phyloP scores from a whole-genome alignment of 306 rosid species.

The Mimosa bimucronata region DNA sequence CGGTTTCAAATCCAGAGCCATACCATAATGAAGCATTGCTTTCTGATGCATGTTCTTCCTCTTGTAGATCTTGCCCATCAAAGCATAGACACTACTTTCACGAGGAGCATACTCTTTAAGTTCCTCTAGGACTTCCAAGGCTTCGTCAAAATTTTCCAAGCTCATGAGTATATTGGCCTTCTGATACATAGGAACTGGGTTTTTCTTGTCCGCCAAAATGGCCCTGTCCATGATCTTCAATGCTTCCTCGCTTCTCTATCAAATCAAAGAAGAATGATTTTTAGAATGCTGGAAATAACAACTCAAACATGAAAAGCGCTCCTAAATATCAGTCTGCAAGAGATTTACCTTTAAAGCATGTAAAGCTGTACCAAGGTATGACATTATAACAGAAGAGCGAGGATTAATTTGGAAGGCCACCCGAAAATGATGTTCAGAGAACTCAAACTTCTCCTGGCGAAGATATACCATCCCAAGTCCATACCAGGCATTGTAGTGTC shows the following conservation, averaged over 20 bases:
- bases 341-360: constrained; percentile 77
- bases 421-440: constrained; percentile 91
- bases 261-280: constrained; percentile 34
- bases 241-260: constrained; percentile 87
- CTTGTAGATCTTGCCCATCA: constrained; percentile 93
- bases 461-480: constrained; percentile 98
- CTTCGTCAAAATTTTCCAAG: constrained; percentile 79
- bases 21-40: constrained; percentile 95
- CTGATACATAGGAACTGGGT: constrained; percentile 99
- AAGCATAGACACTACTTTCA: constrained; percentile 91
- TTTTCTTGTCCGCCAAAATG: constrained; percentile 87
- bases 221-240: constrained; percentile 91
- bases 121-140: constrained; percentile 84
- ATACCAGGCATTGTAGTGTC: constrained; percentile 97
- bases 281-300: constrained; percentile 28
- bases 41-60: constrained; percentile 83
- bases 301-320: constrained; percentile 24
- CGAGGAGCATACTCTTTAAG: constrained; percentile 92
- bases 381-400: constrained; percentile 89
- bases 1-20: constrained; percentile 98
- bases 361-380: constrained; percentile 88
- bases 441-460: constrained; percentile 93
- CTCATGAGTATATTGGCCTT: constrained; percentile 89
- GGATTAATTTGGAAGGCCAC: constrained; percentile 86
- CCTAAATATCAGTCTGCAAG: constrained; percentile 38